Percentiles rank a stretch among this genome's conserved stretches.
phyloP scores from a whole-genome alignment of 1,284 basidiomycete species.

The Paramarasmius palmivorus region DNA sequence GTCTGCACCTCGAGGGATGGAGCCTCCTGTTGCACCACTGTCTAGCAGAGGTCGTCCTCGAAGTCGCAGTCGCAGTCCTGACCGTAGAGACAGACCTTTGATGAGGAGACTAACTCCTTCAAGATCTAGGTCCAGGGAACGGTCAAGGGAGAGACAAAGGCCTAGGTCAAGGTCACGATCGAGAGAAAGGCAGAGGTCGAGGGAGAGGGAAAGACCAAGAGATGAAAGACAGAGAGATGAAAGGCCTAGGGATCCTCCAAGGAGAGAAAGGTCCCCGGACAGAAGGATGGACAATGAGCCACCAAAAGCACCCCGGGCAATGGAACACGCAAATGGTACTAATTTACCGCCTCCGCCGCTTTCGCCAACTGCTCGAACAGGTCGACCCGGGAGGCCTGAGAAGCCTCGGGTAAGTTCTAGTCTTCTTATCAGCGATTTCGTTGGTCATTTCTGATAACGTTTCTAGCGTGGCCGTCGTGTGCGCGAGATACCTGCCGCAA shows the following conservation, averaged over 20 bases:
- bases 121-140: not conserved
- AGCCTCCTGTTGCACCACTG: not conserved
- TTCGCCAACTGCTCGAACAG: not conserved
- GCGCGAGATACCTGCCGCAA: not conserved
- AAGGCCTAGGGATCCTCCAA: not conserved
- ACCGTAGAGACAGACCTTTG: not conserved
- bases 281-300: not conserved
- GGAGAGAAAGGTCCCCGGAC: not conserved
- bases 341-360: too few species aligned
- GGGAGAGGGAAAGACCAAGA: slow-evolving; percentile 1
- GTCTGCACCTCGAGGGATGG: not conserved
- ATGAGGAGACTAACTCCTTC: not conserved
- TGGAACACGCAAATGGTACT: not conserved
- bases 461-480: slow-evolving; percentile 8
- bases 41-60: not conserved
- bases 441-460: not conserved
- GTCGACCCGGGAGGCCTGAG: not conserved
- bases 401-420: not conserved
- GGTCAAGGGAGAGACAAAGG: not conserved
- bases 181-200: not conserved
- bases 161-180: not conserved
- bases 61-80: slow-evolving; percentile 1
- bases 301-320: not conserved
- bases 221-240: not conserved
- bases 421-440: not conserved